Conservation (phyloP, 2,329 filamentous ascomycete genomes). For the Gaeumannomyces tritici region DNA sequence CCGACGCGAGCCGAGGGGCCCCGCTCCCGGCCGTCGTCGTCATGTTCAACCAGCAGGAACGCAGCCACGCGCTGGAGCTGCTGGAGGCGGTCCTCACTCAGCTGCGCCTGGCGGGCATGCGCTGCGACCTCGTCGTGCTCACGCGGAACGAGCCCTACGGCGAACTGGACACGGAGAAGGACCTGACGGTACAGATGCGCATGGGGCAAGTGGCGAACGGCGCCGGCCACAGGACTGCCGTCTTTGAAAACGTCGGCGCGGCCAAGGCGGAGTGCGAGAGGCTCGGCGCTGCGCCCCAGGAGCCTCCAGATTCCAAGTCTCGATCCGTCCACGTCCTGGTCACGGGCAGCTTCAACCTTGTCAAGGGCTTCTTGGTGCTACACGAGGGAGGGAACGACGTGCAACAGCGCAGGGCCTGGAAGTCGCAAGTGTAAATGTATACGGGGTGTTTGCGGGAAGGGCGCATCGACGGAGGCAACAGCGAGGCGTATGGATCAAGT, state of each 20-base stretch:
- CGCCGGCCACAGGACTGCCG: not conserved
- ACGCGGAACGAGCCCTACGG: conserved; percentile 6
- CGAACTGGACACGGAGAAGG: not conserved
- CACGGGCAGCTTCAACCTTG: conserved; percentile 37
- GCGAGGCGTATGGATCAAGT: too few species aligned
- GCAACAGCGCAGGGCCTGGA: not conserved
- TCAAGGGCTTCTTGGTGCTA: conserved; percentile 19
- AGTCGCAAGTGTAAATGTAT: not conserved
- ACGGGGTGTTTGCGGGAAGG: not conserved
- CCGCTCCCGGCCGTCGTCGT: conserved; percentile 30
- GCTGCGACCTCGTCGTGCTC: conserved; percentile 11
- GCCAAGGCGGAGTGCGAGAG: not conserved
- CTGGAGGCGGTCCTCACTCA: conserved; percentile 34
- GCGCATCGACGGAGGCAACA: too few species aligned
- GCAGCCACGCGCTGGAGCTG: conserved; percentile 46
- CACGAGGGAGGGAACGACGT: not conserved
- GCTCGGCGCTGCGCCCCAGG: not conserved
- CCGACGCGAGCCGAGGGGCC: conserved; percentile 9
- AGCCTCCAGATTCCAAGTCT: not conserved
- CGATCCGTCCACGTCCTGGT: conserved; percentile 22
- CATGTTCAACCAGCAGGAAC: conserved; percentile 81
- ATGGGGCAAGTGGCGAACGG: not conserved
- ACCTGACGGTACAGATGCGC: not conserved
- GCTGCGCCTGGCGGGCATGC: conserved; percentile 15
- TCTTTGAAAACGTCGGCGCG: not conserved